Conservation (phyloP, 208 protist species). For the Crithidia fasciculata region DNA sequence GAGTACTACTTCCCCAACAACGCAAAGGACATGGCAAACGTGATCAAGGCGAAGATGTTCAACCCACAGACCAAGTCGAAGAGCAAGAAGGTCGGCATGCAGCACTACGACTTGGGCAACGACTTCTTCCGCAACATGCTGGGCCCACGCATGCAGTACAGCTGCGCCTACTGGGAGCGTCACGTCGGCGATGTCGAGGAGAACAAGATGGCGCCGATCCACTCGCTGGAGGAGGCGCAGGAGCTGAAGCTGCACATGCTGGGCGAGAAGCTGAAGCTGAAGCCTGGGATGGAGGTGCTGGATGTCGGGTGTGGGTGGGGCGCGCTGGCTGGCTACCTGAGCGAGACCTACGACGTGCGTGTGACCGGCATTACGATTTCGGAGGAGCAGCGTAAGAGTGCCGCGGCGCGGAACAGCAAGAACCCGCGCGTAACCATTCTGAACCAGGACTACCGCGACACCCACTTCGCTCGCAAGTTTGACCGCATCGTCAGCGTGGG, state of each 20-base stretch:
- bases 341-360: conserved; percentile 60
- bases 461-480: conserved; percentile 48
- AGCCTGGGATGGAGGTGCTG: conserved; percentile 65
- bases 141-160: conserved; percentile 79
- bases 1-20: conserved; percentile 77
- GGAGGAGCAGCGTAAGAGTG: conserved; percentile 51
- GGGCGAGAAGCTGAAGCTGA: conserved; percentile 73
- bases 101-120: conserved; percentile 81
- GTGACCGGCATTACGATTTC: conserved; percentile 82
- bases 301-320: conserved; percentile 88
- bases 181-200: conserved; percentile 25
- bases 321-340: conserved; percentile 60
- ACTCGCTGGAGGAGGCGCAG: conserved; percentile 76
- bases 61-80: conserved; percentile 61
- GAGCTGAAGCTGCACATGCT: conserved; percentile 74
- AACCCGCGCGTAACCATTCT: conserved; percentile 50
- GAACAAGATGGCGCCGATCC: conserved; percentile 22
- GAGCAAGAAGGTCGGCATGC: conserved; percentile 58
- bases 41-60: conserved; percentile 50
- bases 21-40: conserved; percentile 53
- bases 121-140: conserved; percentile 77
- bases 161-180: conserved; percentile 66
- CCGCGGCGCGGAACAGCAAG: conserved; percentile 34
- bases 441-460: conserved; percentile 81
- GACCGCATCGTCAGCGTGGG: conserved; percentile 80